Evolutionary conservation across 2,329 filamentous ascomycete genomes (phyloP), one percentile per base, ranked within the genome.

Genomic region (Fusarium sp.): DNA sequence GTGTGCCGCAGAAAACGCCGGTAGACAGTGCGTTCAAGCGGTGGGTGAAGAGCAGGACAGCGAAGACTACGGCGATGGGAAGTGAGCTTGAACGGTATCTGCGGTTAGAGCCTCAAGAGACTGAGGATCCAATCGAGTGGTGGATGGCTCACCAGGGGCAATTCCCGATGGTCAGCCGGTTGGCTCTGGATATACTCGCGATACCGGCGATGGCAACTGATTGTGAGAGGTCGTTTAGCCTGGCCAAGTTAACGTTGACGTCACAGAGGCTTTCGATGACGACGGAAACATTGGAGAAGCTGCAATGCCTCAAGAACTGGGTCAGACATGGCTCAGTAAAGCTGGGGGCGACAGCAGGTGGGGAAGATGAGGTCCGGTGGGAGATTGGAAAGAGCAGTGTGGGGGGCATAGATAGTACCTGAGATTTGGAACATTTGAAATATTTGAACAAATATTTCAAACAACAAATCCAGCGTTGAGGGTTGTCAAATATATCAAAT

Each of bases 51-150:
- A 48, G 46, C 31, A 48, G 23, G 46, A 37, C 20, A 37, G 46
- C 16, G 21, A 24, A 24, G 31, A 20, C 46, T 24, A 37, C 46
- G 23, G 10, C 7, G 8, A 35, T 7, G 52, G n/a, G 31, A 15
- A 33, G 26, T 28, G 56, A 53, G 39, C 33, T 35, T 8, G 39
- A 53, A 39, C 20, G 56, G 8, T 58, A 58, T 58, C 26, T 58
- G 39, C 56, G 47, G 16, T 28, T 58, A n/a, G 47, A 52, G 33
- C 38, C 47, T 18, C 39, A 58, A 52, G 56, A 58, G 28, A 46
- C 44, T n/a, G 56, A 59, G 33, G 41, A 59, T 53, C 33, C 33
- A 41, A 50, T 62, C 13, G 38, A 50, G 20, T 62, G 58, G 52
- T 52, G 43, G 57, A 61, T 43, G 29, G 37, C 43, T 56, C 52